Evolutionary conservation across 1,284 basidiomycete species (phyloP), one percentile per base, ranked within the genome.

Genomic region (Taiwanofungus camphoratus): DNA sequence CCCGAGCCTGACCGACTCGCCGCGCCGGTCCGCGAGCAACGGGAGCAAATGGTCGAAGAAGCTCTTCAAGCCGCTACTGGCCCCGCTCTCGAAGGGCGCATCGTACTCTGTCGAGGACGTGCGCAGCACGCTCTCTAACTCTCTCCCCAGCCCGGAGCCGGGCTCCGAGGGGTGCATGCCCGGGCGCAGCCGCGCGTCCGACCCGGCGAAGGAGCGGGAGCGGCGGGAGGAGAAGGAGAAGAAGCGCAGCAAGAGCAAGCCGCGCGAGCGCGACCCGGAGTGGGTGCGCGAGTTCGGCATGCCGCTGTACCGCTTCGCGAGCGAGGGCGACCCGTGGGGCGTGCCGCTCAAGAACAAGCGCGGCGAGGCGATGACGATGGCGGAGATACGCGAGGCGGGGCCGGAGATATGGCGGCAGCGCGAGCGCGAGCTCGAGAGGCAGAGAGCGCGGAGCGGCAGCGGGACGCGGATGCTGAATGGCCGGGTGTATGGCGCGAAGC

Each of bases 381-480:
- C 33, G 29, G 42, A 39, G 21, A 6, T 27, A 23, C 15, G 31
- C 13, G 32, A 41, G n/a, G 38, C 27, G n/a, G 33, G 23, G 2
- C 20, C 40, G 11, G 44, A 42, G 27, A 16, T 36, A 42, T 9
- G 42, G 46, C 9, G 41, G 44, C 51, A 52, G 48, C 52, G 50
- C 31, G 24, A 52, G 20, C 19, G 11, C 3, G 27, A 44, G 16
- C 5, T 7, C 20, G 33, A 19, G 37, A 52, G 48, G 24, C 46
- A 46, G 43, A 47, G 50, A 18, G 46, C 45, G 39, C 40, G 53
- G 26, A 52, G 48, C 18, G 47, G 48, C 39, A 52, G 51, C 24
- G 53, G 40, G 19, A 38, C 45, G 18, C 70, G 72, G 41, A 79
- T 90, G 77, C 69, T 89, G 48, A 90, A 90, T 52, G 87, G 87